Conservation (phyloP, 306 rosid species). For the Alnus glutinosa region DNA sequence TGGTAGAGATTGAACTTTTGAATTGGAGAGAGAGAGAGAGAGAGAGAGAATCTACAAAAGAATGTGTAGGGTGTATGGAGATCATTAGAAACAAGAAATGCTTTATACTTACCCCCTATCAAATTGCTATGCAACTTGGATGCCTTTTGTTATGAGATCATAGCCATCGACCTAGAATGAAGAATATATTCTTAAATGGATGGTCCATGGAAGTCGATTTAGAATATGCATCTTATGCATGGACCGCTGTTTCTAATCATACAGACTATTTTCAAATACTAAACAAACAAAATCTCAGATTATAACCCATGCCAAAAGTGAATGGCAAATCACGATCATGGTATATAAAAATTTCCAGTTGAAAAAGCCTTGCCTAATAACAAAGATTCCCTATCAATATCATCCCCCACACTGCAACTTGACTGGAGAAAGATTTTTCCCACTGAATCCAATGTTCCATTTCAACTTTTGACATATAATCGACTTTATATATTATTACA, state of each 20-base stretch:
- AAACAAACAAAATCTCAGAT: no score
- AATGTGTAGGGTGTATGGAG: neutral
- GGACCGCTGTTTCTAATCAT: neutral
- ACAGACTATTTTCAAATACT: no score
- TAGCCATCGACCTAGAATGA: neutral
- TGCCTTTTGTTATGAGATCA: neutral
- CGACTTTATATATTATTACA: no score
- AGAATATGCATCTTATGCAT: constrained; percentile 3
- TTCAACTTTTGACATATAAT: no score
- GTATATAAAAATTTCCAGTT: no score
- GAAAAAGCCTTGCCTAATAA: no score
- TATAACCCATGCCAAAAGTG: no score
- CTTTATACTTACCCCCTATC: neutral
- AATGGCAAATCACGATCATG: no score
- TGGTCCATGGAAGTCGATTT: neutral
- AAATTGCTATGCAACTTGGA: neutral
- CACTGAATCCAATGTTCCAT: no score
- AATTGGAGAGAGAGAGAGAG: no score
- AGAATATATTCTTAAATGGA: constrained; percentile 20
- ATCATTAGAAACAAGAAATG: neutral
- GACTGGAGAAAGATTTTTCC: neutral
- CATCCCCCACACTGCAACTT: neutral
- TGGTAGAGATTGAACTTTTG: neutral
- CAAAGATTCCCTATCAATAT: no score
- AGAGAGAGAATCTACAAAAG: neutral